phyloP scores from a whole-genome alignment of 768 basidiomycete species.

The Dioszegia crocea region DNA sequence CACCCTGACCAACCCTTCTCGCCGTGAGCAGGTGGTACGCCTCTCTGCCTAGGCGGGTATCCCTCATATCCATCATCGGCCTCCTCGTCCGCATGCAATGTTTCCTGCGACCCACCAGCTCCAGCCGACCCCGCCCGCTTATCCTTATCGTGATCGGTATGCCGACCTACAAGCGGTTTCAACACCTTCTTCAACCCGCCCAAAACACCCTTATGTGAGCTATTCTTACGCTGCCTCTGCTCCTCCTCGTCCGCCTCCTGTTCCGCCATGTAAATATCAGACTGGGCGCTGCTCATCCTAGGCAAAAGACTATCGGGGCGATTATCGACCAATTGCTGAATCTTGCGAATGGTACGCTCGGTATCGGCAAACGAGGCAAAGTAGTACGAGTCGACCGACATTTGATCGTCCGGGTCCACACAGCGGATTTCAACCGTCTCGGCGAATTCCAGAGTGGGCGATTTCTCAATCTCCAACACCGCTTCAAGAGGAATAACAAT shows the following conservation, averaged over 20 bases:
- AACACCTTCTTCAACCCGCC: slow-evolving; percentile 25
- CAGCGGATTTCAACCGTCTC: slow-evolving; percentile 93
- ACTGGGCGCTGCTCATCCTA: slow-evolving; percentile 13
- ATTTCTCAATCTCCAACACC: slow-evolving; percentile 81
- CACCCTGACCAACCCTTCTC: slow-evolving; percentile 22
- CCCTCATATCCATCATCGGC: slow-evolving; percentile 21
- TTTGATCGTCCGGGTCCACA: slow-evolving; percentile 63
- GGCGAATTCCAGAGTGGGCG: slow-evolving; percentile 86
- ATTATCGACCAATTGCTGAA: slow-evolving; percentile 67
- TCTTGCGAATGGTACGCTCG: slow-evolving; percentile 69
- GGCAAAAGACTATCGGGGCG: slow-evolving; percentile 42
- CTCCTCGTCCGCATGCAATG: slow-evolving; percentile 8
- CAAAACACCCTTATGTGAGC: slow-evolving; percentile 1
- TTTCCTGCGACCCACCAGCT: slow-evolving; percentile 20
- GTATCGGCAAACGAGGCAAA: slow-evolving; percentile 91
- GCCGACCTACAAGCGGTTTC: slow-evolving; percentile 20
- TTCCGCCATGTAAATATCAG: slow-evolving; percentile 14
- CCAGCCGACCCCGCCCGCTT: background rate
- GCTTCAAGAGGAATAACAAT: slow-evolving; percentile 91
- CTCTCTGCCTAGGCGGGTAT: slow-evolving; percentile 39
- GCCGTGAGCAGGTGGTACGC: slow-evolving; percentile 20
- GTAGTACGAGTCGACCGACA: slow-evolving; percentile 67
- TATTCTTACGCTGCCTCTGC: slow-evolving; percentile 1
- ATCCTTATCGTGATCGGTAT: slow-evolving; percentile 3
- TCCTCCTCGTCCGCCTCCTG: slow-evolving; percentile 7